These are phyloP conservation scores for Xerocomus brunneocitrinus DNA, from an alignment of 768 basidiomycete species.

Conservation along the genomic window DNA sequence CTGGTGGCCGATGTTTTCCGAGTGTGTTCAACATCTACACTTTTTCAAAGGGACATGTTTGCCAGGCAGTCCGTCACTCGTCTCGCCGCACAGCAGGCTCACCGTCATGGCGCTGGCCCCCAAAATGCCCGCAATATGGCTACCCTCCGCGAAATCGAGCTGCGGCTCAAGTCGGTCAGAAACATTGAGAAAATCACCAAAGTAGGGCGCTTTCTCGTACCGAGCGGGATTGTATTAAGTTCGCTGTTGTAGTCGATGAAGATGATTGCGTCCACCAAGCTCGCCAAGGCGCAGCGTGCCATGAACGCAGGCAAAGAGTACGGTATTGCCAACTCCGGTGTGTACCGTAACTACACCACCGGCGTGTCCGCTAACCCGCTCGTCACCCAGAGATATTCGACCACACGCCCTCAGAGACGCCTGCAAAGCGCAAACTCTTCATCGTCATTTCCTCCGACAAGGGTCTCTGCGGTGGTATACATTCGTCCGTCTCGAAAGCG, in stretches of 20 bases:
- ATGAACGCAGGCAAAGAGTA: conserved; percentile 91
- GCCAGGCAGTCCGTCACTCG: conserved; percentile 46
- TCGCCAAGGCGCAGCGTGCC: conserved; percentile 91
- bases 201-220: conserved; percentile 41
- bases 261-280: conserved; percentile 98
- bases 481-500: conserved; percentile 91
- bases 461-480: conserved; percentile 99
- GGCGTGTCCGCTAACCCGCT: neutral
- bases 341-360: conserved; percentile 6
- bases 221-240: neutral
- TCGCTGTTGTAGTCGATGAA: conserved; percentile 75
- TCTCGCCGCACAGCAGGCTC: conserved; percentile 37
- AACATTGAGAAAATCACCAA: conserved; percentile 99
- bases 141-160: conserved; percentile 95
- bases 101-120: conserved; percentile 36
- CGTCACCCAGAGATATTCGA: conserved; percentile 75
- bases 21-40: conserved; percentile 1
- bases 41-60: conserved; percentile 37
- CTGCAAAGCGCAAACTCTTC: conserved; percentile 79
- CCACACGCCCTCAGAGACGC: conserved; percentile 63
- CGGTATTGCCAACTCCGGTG: conserved; percentile 87
- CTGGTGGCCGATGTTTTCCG: conserved; percentile 40
- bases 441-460: conserved; percentile 96
- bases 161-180: conserved; percentile 91
- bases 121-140: conserved; percentile 83